A percentile compares a stretch with the other conserved stretches of the same genome.
Evolutionary conservation across 345 rosid species (phyloP).

Genomic region (Conringia planisiliqua): DNA sequence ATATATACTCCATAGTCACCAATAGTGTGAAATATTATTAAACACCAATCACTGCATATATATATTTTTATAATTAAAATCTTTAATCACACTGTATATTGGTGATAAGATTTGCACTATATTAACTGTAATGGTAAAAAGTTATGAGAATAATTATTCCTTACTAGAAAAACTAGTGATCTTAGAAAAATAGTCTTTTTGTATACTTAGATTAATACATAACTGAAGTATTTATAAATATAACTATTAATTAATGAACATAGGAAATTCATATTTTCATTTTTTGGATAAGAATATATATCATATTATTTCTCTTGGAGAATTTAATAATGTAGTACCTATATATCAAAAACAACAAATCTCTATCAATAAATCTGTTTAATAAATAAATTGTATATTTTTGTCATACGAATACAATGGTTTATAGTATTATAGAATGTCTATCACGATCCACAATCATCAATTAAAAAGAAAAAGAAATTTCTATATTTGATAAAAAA

Average conservation of each 20-base stretch:
- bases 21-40: constrained; percentile 10
- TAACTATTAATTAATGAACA: not conserved
- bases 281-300: no score
- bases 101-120: constrained; percentile 17
- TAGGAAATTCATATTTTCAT: no score
- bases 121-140: not conserved
- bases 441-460: not conserved
- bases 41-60: not conserved
- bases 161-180: not conserved
- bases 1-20: constrained; percentile 15
- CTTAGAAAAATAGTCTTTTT: not conserved
- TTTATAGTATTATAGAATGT: not conserved
- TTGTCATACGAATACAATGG: not conserved
- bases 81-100: not conserved
- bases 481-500: not conserved
- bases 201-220: not conserved
- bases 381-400: not conserved
- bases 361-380: not conserved
- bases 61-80: no score
- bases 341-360: not conserved
- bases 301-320: not conserved
- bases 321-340: not conserved
- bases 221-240: not conserved
- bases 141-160: not conserved
- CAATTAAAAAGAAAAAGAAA: not conserved